A percentile compares a stretch with the other conserved stretches of the same genome.
phyloP scores from a whole-genome alignment of 2,329 filamentous ascomycete genomes.

The Paraphoma sp. region DNA sequence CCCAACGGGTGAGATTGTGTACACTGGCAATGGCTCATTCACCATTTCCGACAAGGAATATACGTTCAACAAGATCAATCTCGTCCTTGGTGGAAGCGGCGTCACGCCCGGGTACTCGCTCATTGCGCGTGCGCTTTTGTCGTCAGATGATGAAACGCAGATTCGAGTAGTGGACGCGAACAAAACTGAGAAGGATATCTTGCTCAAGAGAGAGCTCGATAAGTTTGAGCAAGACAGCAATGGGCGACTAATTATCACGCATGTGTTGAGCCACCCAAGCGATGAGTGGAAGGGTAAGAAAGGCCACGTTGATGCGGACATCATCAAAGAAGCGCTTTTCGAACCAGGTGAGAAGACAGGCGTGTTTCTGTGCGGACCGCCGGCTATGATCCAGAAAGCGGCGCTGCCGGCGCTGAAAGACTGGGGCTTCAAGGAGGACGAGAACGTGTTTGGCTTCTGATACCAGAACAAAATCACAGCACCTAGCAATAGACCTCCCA shows the following conservation, averaged over 20 bases:
- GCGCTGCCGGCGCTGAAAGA: slow-evolving; percentile 56
- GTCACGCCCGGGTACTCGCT: slow-evolving; percentile 62
- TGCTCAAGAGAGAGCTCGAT: slow-evolving; percentile 54
- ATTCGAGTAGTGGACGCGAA: slow-evolving; percentile 58
- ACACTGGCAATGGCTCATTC: slow-evolving; percentile 57
- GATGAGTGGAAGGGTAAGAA: slow-evolving; percentile 55
- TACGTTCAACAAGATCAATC: slow-evolving; percentile 54
- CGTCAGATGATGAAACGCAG: slow-evolving; percentile 44
- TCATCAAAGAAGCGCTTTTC: slow-evolving; percentile 53
- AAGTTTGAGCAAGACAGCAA: slow-evolving; percentile 45
- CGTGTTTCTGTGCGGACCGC: slow-evolving; percentile 59
- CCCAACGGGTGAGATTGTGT: slow-evolving; percentile 59
- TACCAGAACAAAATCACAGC: background rate
- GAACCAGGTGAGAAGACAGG: slow-evolving; percentile 50
- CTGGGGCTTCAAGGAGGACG: slow-evolving; percentile 55
- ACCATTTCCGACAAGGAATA: slow-evolving; percentile 51
- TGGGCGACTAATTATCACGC: slow-evolving; percentile 53
- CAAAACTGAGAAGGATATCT: slow-evolving; percentile 55
- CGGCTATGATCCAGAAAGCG: slow-evolving; percentile 60
- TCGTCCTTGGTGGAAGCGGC: slow-evolving; percentile 60
- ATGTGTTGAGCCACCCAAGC: slow-evolving; percentile 56
- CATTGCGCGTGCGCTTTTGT: slow-evolving; percentile 52
- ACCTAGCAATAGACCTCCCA: too few species aligned
- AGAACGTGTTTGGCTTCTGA: slow-evolving; percentile 55
- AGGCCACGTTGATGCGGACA: slow-evolving; percentile 53